These are phyloP conservation scores for Polysphondylium violaceum DNA, from an alignment of 78 protist species.

Conservation along the genomic window DNA sequence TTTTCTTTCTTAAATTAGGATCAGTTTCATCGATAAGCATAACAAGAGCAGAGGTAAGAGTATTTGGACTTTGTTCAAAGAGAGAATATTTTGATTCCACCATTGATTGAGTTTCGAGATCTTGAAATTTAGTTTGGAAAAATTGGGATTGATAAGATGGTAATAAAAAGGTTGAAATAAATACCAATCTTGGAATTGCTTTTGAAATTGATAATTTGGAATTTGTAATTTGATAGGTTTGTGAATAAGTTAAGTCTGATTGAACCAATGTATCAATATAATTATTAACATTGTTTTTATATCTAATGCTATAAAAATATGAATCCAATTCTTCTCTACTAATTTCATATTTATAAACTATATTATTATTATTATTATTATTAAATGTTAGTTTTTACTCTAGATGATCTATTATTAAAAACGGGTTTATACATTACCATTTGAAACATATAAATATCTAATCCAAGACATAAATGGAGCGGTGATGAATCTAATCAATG, in stretches of 20 bases:
- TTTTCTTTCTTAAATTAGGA: slow-evolving; percentile 15
- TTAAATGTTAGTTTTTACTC: not conserved
- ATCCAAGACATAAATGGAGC: slow-evolving; percentile 24
- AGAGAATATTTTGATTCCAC: not conserved
- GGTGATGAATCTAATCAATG: slow-evolving; percentile 8
- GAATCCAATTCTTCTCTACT: slow-evolving; percentile 12
- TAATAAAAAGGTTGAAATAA: not conserved
- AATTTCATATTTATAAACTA: not conserved
- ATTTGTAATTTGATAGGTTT: slow-evolving; percentile 2
- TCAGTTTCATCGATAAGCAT: slow-evolving; percentile 10
- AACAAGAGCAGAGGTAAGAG: not conserved
- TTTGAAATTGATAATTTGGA: not conserved
- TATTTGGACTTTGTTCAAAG: slow-evolving; percentile 14
- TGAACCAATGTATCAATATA: not conserved
- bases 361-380: not conserved
- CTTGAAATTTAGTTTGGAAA: slow-evolving; percentile 22
- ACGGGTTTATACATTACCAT: not conserved
- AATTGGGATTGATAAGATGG: not conserved
- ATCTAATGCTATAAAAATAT: slow-evolving; percentile 52
- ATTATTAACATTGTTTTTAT: slow-evolving; percentile 42
- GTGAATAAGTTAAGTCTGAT: slow-evolving; percentile 6
- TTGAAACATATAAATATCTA: slow-evolving; percentile 21
- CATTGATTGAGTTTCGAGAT: not conserved
- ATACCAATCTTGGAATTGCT: not conserved
- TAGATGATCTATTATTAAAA: not conserved